phyloP scores from a whole-genome alignment of 176 grass and related monocot species.

The Aegilops longissima region DNA sequence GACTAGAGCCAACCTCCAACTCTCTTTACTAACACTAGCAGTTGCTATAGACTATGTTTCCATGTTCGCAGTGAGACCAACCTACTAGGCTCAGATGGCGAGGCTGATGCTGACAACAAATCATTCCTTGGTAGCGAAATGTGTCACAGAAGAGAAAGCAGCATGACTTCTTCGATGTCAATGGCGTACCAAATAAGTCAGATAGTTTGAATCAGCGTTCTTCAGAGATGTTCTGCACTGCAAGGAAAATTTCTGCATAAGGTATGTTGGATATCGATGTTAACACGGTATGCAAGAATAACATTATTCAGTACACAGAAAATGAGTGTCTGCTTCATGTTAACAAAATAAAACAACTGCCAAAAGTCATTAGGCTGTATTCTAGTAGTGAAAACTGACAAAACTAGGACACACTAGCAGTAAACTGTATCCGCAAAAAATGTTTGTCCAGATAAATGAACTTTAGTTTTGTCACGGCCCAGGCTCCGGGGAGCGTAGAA shows the following conservation, averaged over 20 bases:
- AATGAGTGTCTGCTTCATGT: neutral
- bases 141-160: neutral
- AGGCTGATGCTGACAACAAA: neutral
- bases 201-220: conserved; percentile 3
- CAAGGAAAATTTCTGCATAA: neutral
- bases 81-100: neutral
- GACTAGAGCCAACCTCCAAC: neutral
- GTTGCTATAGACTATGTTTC: neutral
- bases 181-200: neutral
- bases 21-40: neutral
- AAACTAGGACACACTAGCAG: neutral
- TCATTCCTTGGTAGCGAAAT: conserved; percentile 9
- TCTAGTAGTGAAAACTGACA: neutral
- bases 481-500: neutral
- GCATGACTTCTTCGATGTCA: conserved; percentile 4
- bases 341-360: neutral
- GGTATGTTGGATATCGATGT: neutral
- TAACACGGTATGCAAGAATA: neutral
- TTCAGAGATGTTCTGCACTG: conserved; percentile 17
- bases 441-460: neutral
- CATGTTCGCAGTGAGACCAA: conserved; percentile 25
- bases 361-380: neutral
- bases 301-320: neutral
- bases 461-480: neutral
- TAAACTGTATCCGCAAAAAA: neutral